These are phyloP conservation scores for Neospermospora avenae DNA, from an alignment of 2,329 filamentous ascomycete species.

Conservation along the genomic window DNA sequence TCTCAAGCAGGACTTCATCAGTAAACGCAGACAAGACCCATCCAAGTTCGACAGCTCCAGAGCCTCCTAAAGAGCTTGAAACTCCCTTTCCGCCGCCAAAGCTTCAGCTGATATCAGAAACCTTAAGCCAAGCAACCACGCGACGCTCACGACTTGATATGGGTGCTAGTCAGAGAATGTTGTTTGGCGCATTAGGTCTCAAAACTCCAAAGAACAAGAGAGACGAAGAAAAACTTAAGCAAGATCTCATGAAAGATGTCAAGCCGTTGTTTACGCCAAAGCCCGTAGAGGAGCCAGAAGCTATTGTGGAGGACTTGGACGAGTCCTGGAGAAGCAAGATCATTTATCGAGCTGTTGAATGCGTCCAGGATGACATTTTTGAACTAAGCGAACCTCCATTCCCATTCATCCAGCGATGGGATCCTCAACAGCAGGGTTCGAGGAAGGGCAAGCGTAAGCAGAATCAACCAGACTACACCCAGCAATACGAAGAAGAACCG, in stretches of 20 bases:
- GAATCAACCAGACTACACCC: constrained; percentile 38
- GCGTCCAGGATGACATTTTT: constrained; percentile 61
- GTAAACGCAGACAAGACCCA: background rate
- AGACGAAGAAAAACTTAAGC: constrained; percentile 62
- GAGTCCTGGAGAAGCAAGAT: constrained; percentile 72
- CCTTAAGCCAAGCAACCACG: constrained; percentile 13
- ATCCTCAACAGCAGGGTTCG: constrained; percentile 61
- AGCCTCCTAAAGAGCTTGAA: background rate
- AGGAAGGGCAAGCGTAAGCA: constrained; percentile 50
- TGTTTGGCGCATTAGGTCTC: constrained; percentile 71
- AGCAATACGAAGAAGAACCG: constrained; percentile 41
- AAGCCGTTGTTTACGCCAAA: constrained; percentile 39
- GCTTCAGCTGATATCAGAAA: constrained; percentile 10
- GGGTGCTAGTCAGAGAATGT: constrained; percentile 60
- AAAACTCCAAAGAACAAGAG: constrained; percentile 64
- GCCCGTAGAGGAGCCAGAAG: constrained; percentile 11
- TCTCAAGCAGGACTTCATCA: background rate
- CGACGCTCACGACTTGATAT: constrained; percentile 46
- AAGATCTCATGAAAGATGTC: constrained; percentile 55
- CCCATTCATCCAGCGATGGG: constrained; percentile 88
- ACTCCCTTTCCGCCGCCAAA: constrained; percentile 1
- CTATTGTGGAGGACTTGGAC: constrained; percentile 33
- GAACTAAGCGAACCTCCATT: constrained; percentile 76
- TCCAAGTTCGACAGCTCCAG: background rate
- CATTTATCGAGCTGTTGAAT: constrained; percentile 77